Evolutionary conservation across 2,329 filamentous ascomycete genomes (phyloP).

Genomic region (Colletotrichum siamense): DNA sequence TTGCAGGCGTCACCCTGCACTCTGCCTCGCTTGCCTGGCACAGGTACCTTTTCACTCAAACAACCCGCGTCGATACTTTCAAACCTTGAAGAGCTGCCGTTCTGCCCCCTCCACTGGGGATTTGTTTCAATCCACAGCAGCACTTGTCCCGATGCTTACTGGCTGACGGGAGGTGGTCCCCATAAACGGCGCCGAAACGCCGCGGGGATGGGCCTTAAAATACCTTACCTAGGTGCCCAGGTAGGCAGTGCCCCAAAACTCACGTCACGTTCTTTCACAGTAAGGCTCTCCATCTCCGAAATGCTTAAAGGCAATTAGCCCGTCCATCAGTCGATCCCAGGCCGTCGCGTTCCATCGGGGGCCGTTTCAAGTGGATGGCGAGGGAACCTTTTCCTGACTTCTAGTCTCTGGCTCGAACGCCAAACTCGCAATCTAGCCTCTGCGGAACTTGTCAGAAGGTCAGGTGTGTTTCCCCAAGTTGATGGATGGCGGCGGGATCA

Average conservation of each 20-base stretch:
- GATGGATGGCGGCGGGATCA: neutral
- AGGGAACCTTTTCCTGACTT: neutral
- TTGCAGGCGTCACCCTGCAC: neutral
- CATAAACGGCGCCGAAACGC: constrained; percentile 9
- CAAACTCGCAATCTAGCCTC: neutral
- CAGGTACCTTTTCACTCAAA: neutral
- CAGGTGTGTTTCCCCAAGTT: neutral
- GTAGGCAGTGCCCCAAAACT: neutral
- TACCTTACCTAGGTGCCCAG: neutral
- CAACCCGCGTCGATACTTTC: neutral
- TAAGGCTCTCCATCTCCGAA: neutral
- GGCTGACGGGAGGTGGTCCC: neutral
- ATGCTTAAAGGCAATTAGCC: neutral
- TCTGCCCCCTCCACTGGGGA: neutral
- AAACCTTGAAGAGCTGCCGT: neutral
- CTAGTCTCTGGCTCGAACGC: neutral
- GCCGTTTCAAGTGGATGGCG: neutral
- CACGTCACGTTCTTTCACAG: neutral
- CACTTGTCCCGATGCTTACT: neutral
- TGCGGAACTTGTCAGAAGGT: neutral
- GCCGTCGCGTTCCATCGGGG: neutral
- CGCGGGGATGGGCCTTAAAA: neutral
- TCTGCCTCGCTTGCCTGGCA: neutral
- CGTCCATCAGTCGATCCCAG: neutral
- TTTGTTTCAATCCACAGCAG: constrained; percentile 4